These are phyloP conservation scores for Fusarium annulatum DNA, from an alignment of 2,329 filamentous ascomycete genomes.

Conservation along the genomic window DNA sequence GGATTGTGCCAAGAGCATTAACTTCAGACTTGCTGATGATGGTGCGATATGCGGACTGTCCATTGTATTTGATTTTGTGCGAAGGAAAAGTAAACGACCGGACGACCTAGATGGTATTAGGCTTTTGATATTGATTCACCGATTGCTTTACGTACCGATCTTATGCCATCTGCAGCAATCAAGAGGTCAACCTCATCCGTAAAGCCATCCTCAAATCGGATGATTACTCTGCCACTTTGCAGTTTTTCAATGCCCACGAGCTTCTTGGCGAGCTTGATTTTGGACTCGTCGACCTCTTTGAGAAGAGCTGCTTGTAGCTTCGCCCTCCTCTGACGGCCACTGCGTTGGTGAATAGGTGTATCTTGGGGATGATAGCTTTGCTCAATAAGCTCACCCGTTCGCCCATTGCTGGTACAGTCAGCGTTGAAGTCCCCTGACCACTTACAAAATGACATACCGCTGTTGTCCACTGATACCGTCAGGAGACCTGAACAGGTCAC, in stretches of 20 bases:
- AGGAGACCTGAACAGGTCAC: slow-evolving; percentile 47
- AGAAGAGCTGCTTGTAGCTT: slow-evolving; percentile 62
- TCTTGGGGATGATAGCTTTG: slow-evolving; percentile 36
- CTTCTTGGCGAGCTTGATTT: slow-evolving; percentile 58
- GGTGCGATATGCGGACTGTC: slow-evolving; percentile 49
- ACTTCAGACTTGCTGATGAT: slow-evolving; percentile 44
- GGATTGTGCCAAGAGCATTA: slow-evolving; percentile 46
- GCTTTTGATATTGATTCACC: fast-evolving
- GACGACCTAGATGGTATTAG: slow-evolving; percentile 48
- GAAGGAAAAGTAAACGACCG: slow-evolving; percentile 54
- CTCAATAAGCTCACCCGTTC: slow-evolving; percentile 46
- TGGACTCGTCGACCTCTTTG: slow-evolving; percentile 55
- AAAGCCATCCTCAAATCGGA: slow-evolving; percentile 59
- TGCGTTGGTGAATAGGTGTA: slow-evolving; percentile 41
- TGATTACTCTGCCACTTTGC: slow-evolving; percentile 49
- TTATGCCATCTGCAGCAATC: slow-evolving; percentile 64
- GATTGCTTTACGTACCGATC: slow-evolving; percentile 51
- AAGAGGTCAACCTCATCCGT: slow-evolving; percentile 57
- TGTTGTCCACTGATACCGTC: slow-evolving; percentile 43
- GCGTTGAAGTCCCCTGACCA: fast-evolving
- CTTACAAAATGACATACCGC: slow-evolving; percentile 21
- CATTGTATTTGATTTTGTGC: slow-evolving; percentile 58
- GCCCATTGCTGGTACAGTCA: slow-evolving; percentile 44
- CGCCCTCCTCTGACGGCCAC: slow-evolving; percentile 48
- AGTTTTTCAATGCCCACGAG: slow-evolving; percentile 54